phyloP scores from a whole-genome alignment of 1,139 yeast species.

The Protomyces pachydermus region DNA sequence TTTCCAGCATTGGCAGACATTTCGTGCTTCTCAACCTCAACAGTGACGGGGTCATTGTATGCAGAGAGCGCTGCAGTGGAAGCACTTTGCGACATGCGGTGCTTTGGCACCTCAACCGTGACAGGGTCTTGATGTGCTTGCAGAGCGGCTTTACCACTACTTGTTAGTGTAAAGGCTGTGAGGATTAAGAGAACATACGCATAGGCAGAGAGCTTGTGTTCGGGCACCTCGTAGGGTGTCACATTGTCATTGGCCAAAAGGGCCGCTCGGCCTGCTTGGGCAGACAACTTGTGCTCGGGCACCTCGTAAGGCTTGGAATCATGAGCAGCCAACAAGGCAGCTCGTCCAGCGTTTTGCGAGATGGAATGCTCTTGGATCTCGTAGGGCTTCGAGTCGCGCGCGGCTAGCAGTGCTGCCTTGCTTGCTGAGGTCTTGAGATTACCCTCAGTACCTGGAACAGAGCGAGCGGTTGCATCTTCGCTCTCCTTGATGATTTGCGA shows the following conservation, averaged over 20 bases:
- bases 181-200: slow-evolving; percentile 2
- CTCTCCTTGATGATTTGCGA: not conserved
- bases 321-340: slow-evolving; percentile 16
- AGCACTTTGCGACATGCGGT: slow-evolving; percentile 15
- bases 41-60: slow-evolving; percentile 11
- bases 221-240: slow-evolving; percentile 16
- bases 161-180: not conserved
- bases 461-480: slow-evolving; percentile 6
- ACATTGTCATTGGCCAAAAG: slow-evolving; percentile 15
- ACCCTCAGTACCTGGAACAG: not conserved
- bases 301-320: slow-evolving; percentile 20
- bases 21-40: slow-evolving; percentile 13
- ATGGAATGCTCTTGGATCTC: slow-evolving; percentile 11
- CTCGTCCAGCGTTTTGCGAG: slow-evolving; percentile 19
- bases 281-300: slow-evolving; percentile 15
- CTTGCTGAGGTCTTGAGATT: slow-evolving; percentile 2
- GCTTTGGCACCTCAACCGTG: slow-evolving; percentile 12
- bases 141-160: slow-evolving; percentile 20
- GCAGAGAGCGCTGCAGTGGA: slow-evolving; percentile 17
- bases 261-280: slow-evolving; percentile 21
- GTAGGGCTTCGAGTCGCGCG: slow-evolving; percentile 12
- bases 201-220: slow-evolving; percentile 17
- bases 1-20: slow-evolving; percentile 24
- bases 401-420: slow-evolving; percentile 19
- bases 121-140: slow-evolving; percentile 9